These are phyloP conservation scores for Backusella circina DNA, from an alignment of 192 early-diverging fungal genomes.

Conservation along the genomic window DNA sequence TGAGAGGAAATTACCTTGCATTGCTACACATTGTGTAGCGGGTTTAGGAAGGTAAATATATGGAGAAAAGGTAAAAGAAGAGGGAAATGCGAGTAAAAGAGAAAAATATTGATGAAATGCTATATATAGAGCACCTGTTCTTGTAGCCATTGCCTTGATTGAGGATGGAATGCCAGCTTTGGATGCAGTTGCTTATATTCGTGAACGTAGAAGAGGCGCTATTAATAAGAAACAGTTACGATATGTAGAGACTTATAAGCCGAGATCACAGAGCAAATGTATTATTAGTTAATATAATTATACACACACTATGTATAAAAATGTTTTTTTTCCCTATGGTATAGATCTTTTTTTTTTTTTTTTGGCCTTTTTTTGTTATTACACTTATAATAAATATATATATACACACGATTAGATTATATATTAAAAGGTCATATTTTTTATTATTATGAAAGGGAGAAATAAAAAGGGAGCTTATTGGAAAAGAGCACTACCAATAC, in stretches of 20 bases:
- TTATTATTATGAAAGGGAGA: not conserved
- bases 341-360: not conserved
- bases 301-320: too few relatives aligned
- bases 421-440: not conserved
- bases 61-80: too few relatives aligned
- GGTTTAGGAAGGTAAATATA: slow-evolving; percentile 66
- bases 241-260: slow-evolving; percentile 60
- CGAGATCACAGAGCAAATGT: slow-evolving; percentile 41
- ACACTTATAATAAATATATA: not conserved
- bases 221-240: slow-evolving; percentile 70
- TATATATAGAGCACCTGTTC: slow-evolving; percentile 46
- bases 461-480: not conserved
- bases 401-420: not conserved
- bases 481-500: not conserved
- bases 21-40: slow-evolving; percentile 79
- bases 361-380: not conserved
- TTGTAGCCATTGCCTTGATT: slow-evolving; percentile 79
- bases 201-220: slow-evolving; percentile 68
- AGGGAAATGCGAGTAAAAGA: not conserved
- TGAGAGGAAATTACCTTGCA: slow-evolving; percentile 20
- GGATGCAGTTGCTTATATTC: slow-evolving; percentile 71
- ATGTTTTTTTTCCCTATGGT: too few relatives aligned
- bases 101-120: not conserved
- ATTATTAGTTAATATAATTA: slow-evolving; percentile 21
- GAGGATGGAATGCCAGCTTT: slow-evolving; percentile 78